These are phyloP conservation scores for Lentithecium fluviatile DNA, from an alignment of 495 filamentous ascomycete species.

Conservation along the genomic window DNA sequence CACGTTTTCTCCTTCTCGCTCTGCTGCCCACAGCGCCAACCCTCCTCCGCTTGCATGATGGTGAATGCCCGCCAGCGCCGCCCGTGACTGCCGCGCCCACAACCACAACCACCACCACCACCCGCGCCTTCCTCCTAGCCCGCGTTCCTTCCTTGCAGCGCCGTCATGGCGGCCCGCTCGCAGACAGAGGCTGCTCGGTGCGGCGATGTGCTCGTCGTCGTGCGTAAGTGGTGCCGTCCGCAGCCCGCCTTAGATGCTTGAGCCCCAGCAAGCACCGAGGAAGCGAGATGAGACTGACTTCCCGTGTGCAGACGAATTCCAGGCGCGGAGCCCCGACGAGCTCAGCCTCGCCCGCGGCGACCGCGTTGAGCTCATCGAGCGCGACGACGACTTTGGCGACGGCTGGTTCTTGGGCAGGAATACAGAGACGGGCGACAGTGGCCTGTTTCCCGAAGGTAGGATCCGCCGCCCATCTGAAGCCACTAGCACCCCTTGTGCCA, in stretches of 20 bases:
- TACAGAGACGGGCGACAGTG: constrained; percentile 67
- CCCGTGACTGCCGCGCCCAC: neutral
- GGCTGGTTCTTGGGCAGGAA: constrained; percentile 95
- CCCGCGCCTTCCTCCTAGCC: neutral
- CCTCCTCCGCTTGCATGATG: constrained; percentile 13
- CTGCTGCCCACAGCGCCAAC: neutral
- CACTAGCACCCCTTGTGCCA: constrained; percentile 5
- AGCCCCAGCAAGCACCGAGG: neutral
- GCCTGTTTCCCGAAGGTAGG: constrained; percentile 88
- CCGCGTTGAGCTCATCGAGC: constrained; percentile 84
- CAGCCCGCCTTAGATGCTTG: neutral
- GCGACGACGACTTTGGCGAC: constrained; percentile 96
- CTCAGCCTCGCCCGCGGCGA: constrained; percentile 84
- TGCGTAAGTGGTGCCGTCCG: constrained; percentile 35
- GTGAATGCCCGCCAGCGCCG: neutral
- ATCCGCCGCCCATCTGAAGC: constrained; percentile 1
- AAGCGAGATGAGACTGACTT: constrained; percentile 20
- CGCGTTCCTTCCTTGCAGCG: neutral
- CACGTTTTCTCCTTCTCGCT: neutral
- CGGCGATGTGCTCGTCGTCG: constrained; percentile 37
- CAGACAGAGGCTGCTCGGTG: constrained; percentile 27
- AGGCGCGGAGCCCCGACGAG: constrained; percentile 87
- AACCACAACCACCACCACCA: neutral
- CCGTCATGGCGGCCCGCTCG: constrained; percentile 25
- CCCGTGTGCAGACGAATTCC: constrained; percentile 66